These are phyloP conservation scores for Podaxis sp. DNA, from an alignment of 768 basidiomycete genomes.

Conservation along the genomic window DNA sequence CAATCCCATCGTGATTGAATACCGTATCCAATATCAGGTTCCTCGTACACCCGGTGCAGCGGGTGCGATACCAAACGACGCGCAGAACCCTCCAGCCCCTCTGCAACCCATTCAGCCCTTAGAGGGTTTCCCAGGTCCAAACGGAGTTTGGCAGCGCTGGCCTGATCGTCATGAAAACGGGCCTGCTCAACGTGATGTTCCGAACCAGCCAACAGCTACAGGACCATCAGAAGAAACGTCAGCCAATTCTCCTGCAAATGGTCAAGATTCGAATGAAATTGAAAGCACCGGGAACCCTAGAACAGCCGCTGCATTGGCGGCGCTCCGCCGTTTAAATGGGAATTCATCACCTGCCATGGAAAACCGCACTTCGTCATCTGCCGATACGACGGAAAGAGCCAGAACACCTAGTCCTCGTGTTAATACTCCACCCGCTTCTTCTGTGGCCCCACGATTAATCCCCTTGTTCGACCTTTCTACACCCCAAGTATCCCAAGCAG, in stretches of 20 bases:
- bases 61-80: conserved; percentile 23
- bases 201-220: not conserved
- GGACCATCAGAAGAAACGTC: conserved; percentile 8
- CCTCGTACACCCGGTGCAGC: conserved; percentile 26
- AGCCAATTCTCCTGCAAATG: not conserved
- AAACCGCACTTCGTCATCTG: not conserved
- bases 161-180: conserved; percentile 32
- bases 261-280: not conserved
- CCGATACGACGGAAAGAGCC: not conserved
- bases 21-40: conserved; percentile 59
- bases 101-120: conserved; percentile 53
- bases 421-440: not conserved
- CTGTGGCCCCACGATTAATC: conserved; percentile 27
- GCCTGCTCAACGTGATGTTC: conserved; percentile 4
- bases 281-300: conserved; percentile 22
- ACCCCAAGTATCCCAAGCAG: not conserved
- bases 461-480: conserved; percentile 29
- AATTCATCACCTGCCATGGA: not conserved
- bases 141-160: conserved; percentile 68
- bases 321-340: conserved; percentile 48
- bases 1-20: conserved; percentile 55
- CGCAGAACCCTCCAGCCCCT: conserved; percentile 27
- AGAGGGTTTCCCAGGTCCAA: conserved; percentile 62
- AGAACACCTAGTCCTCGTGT: not conserved
- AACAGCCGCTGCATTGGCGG: conserved; percentile 65